Base-by-base conservation (phyloP, 2,329 filamentous ascomycete genomes). In the Colletotrichum truncatum region DNA sequence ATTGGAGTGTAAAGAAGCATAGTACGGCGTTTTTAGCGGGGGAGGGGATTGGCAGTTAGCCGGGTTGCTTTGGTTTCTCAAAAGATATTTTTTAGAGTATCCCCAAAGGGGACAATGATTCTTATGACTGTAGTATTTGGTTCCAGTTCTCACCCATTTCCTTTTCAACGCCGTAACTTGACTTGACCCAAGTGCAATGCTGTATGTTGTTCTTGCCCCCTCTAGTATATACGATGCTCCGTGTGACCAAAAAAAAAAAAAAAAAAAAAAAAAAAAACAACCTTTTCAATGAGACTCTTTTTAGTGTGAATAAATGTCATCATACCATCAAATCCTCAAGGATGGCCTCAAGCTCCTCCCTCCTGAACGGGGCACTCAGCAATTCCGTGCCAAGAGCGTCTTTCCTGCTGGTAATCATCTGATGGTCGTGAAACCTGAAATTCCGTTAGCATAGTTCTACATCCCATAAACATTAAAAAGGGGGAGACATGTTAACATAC, bases 391-490 rank as follows among this genome's bases (percentile, higher is more conserved):
- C 96, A 61, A 94, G 82, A 0, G 87, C 86, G 76, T 99, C 95
- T 74, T 95, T 95, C 67, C 90, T 88, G 67, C 92, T 97, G 59
- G 93, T 93, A 68, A 99, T 92, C 89, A 99, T 98, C 74, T 98
- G 93, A 81, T 99, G 96, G 73, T 99, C 96, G 75, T 98, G 93
- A 77, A 99, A 96, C 78, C 89, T 92, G 69, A 12, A 25, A 4
- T 52, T n/a, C 14, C 62, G 51, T 64, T 21, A 39, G 6, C 23
- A 25, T 11, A 10, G 16, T 34, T 32, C 10, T 14, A 39, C 4
- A 34, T 16, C 21, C 3, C 28, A 28, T 10, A 25, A 6, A 32
- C 10, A 16, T 26, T 21, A 62, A 51, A 59, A 23, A 16, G 30
- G 28, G 41, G 32, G 4, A 12, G 6, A 55, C 25, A 3, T n/a